A percentile compares a stretch with the other conserved stretches of the same genome.
These are phyloP conservation scores for Globisporangium splendens DNA, from an alignment of 352 stramenopile genomes.

Conservation along the genomic window DNA sequence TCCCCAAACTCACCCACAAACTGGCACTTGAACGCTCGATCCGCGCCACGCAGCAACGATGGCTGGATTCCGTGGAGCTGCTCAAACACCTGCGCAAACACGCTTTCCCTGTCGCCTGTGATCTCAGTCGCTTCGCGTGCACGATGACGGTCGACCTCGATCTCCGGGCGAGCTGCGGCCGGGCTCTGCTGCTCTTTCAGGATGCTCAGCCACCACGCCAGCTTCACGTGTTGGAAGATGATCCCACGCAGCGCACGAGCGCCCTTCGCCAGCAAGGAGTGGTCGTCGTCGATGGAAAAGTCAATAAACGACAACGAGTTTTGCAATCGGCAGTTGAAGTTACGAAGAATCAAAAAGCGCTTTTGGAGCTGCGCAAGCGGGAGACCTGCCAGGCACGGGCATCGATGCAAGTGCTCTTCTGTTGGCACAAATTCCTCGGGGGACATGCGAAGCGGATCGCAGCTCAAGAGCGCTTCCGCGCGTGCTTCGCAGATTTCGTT, in stretches of 20 bases:
- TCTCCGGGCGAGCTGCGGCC: slow-evolving; percentile 72
- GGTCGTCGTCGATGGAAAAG: slow-evolving; percentile 58
- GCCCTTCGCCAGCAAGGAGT: slow-evolving; percentile 60
- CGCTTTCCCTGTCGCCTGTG: slow-evolving; percentile 60
- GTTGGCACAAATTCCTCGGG: slow-evolving; percentile 76
- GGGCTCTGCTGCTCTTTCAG: slow-evolving; percentile 85
- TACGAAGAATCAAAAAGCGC: slow-evolving; percentile 82
- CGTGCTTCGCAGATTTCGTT: slow-evolving; percentile 82
- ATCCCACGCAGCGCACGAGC: slow-evolving; percentile 56
- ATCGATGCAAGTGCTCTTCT: slow-evolving; percentile 57
- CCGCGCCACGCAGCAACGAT: slow-evolving; percentile 74
- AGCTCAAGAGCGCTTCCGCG: slow-evolving; percentile 69
- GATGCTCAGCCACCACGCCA: slow-evolving; percentile 86
- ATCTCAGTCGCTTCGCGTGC: slow-evolving; percentile 60
- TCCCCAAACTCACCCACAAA: slow-evolving; percentile 90
- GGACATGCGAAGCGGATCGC: slow-evolving; percentile 80
- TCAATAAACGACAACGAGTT: slow-evolving; percentile 86
- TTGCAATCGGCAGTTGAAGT: slow-evolving; percentile 86
- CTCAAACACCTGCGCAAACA: slow-evolving; percentile 86
- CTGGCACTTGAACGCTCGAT: slow-evolving; percentile 90
- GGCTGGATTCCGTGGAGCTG: slow-evolving; percentile 84
- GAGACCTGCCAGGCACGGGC: slow-evolving; percentile 40
- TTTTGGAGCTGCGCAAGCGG: slow-evolving; percentile 58
- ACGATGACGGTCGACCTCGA: slow-evolving; percentile 81
- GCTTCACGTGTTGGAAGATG: slow-evolving; percentile 87